phyloP scores from a whole-genome alignment of 2,329 filamentous ascomycete genomes.

The Colletotrichum musicola region DNA sequence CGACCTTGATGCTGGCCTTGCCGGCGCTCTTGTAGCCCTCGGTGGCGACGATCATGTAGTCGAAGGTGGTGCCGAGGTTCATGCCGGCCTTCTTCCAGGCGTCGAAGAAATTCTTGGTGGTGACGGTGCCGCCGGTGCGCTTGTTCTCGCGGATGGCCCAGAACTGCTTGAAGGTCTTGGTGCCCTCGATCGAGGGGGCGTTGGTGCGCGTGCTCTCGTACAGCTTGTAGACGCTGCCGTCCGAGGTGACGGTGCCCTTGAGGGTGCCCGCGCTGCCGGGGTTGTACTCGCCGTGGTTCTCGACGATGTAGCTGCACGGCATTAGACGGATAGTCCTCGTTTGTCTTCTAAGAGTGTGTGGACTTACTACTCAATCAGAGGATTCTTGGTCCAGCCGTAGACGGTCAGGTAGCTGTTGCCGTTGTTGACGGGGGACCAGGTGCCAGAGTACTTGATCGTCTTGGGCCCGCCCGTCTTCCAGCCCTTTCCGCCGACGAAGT shows the following conservation, averaged over 20 bases:
- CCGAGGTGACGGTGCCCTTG: slow-evolving; percentile 51
- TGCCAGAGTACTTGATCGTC: slow-evolving; percentile 46
- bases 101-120: slow-evolving; percentile 63
- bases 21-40: slow-evolving; percentile 67
- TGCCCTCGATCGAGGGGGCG: slow-evolving; percentile 62
- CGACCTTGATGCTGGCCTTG: slow-evolving; percentile 60
- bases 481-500: slow-evolving; percentile 70
- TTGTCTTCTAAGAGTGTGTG: too few relatives aligned
- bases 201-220: slow-evolving; percentile 53
- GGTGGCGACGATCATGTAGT: slow-evolving; percentile 68
- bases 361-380: slow-evolving; percentile 45
- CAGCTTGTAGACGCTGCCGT: slow-evolving; percentile 54
- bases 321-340: background rate
- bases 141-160: slow-evolving; percentile 64
- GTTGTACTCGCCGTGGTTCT: slow-evolving; percentile 53
- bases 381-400: slow-evolving; percentile 54
- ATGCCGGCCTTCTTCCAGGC: slow-evolving; percentile 64
- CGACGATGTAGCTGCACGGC: slow-evolving; percentile 50
- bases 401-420: slow-evolving; percentile 52
- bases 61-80: slow-evolving; percentile 57
- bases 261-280: slow-evolving; percentile 48
- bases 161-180: slow-evolving; percentile 64
- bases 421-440: slow-evolving; percentile 47
- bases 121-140: slow-evolving; percentile 63
- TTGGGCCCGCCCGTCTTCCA: slow-evolving; percentile 65